phyloP scores from a whole-genome alignment of 805 yeast genomes.

The Candida easanensis region DNA sequence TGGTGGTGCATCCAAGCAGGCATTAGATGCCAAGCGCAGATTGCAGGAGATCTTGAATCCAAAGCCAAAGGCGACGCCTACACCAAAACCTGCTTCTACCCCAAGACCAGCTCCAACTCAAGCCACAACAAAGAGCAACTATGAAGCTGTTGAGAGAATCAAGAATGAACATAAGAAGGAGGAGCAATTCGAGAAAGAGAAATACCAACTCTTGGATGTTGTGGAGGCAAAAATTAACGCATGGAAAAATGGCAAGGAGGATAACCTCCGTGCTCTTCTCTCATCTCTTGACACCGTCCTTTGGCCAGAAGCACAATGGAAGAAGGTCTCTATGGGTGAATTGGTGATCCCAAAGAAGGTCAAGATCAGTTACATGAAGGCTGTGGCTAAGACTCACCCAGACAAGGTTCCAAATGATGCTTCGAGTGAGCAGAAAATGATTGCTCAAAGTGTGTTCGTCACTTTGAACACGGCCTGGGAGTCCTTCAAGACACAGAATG shows the following conservation, averaged over 20 bases:
- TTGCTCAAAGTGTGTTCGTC: slow-evolving; percentile 86
- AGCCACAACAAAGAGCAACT: slow-evolving; percentile 7
- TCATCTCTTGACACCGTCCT: slow-evolving; percentile 65
- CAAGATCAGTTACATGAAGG: slow-evolving; percentile 81
- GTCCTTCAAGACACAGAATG: slow-evolving; percentile 59
- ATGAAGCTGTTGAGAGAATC: slow-evolving; percentile 51
- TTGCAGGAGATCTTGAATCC: slow-evolving; percentile 68
- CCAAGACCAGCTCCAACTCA: slow-evolving; percentile 11
- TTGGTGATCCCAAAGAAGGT: slow-evolving; percentile 88
- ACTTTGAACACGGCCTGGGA: slow-evolving; percentile 90
- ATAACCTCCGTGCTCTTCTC: slow-evolving; percentile 74
- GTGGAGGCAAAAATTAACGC: slow-evolving; percentile 50
- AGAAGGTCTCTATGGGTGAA: slow-evolving; percentile 63
- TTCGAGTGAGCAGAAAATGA: slow-evolving; percentile 68
- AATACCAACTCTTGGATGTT: slow-evolving; percentile 57
- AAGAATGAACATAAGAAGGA: slow-evolving; percentile 44
- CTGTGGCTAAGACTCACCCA: slow-evolving; percentile 85
- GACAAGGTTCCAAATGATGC: slow-evolving; percentile 71
- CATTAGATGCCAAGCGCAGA: slow-evolving; percentile 80
- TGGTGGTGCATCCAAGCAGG: slow-evolving; percentile 61
- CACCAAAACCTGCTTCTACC: slow-evolving; percentile 9
- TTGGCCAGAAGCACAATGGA: slow-evolving; percentile 68
- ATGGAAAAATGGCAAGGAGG: slow-evolving; percentile 79
- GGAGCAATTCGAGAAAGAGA: slow-evolving; percentile 52
- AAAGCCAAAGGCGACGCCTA: slow-evolving; percentile 30